Evolutionary conservation across 495 filamentous ascomycete species (phyloP).

Genomic region (Daldinia bambusicola): DNA sequence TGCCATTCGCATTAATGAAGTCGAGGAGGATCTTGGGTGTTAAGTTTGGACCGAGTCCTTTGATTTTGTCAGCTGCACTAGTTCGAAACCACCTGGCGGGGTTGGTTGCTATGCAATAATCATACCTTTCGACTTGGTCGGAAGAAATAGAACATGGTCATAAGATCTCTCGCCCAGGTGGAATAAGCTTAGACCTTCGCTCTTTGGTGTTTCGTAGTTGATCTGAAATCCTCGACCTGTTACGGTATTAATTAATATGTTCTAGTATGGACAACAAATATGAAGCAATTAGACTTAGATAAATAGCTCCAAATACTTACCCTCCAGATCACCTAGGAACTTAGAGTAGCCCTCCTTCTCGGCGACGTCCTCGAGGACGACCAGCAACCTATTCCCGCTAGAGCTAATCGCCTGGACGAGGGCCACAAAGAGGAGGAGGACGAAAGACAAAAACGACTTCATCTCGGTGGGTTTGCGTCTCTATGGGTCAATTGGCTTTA

Average conservation of each 20-base stretch:
- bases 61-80: slow-evolving; percentile 47
- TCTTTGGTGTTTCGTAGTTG: slow-evolving; percentile 86
- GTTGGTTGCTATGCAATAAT: slow-evolving; percentile 11
- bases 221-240: slow-evolving; percentile 84
- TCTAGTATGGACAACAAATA: slow-evolving; percentile 11
- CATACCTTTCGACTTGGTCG: slow-evolving; percentile 87
- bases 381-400: slow-evolving; percentile 82
- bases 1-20: slow-evolving; percentile 90
- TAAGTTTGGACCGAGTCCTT: slow-evolving; percentile 86
- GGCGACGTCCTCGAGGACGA: slow-evolving; percentile 82
- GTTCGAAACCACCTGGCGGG: neutral
- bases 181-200: slow-evolving; percentile 83
- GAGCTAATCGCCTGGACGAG: slow-evolving; percentile 80
- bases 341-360: slow-evolving; percentile 83
- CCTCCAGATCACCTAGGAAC: slow-evolving; percentile 82
- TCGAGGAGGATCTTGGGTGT: slow-evolving; percentile 88
- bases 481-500: slow-evolving; percentile 49
- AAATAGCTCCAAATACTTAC: slow-evolving; percentile 58
- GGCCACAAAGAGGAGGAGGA: slow-evolving; percentile 71
- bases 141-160: slow-evolving; percentile 90
- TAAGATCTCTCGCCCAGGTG: slow-evolving; percentile 85
- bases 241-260: slow-evolving; percentile 26
- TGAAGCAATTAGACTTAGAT: neutral
- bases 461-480: slow-evolving; percentile 58
- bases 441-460: slow-evolving; percentile 78